These are phyloP conservation scores for Xylaria sp. DNA, from an alignment of 2,329 filamentous ascomycete genomes.

Conservation along the genomic window DNA sequence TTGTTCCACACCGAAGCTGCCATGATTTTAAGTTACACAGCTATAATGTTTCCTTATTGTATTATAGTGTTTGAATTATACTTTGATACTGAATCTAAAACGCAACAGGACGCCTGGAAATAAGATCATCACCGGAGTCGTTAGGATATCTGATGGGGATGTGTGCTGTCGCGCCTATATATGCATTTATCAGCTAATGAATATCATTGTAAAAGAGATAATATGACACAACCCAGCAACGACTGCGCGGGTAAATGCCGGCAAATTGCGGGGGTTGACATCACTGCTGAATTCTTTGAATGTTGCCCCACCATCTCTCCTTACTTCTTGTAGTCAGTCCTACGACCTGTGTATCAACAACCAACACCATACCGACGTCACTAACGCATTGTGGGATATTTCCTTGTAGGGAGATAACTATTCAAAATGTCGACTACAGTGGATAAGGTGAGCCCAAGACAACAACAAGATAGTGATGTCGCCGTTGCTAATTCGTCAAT, in stretches of 20 bases:
- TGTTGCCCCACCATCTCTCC: constrained; percentile 39
- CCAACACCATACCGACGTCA: constrained; percentile 11
- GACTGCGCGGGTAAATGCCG: constrained; percentile 40
- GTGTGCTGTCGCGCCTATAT: background rate
- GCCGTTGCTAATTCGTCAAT: constrained; percentile 51
- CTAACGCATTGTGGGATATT: background rate
- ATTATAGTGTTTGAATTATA: no score
- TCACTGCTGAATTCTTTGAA: constrained; percentile 42
- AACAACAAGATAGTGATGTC: constrained; percentile 28
- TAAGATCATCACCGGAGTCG: background rate
- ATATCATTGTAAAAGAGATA: constrained; percentile 23
- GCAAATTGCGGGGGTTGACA: constrained; percentile 43
- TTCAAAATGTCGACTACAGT: constrained; percentile 93
- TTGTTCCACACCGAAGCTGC: no score
- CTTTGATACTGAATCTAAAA: no score
- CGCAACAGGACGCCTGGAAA: background rate
- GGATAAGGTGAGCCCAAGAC: constrained; percentile 77
- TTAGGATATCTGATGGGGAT: no score
- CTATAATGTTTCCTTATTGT: no score
- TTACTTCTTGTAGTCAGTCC: constrained; percentile 6
- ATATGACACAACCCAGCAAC: background rate
- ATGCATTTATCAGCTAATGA: constrained; percentile 2
- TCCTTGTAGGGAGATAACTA: constrained; percentile 15
- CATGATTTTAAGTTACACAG: no score
- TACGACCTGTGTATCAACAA: constrained; percentile 13